Conservation (phyloP, 1,139 yeast genomes). For the Geotrichum europaeum region DNA sequence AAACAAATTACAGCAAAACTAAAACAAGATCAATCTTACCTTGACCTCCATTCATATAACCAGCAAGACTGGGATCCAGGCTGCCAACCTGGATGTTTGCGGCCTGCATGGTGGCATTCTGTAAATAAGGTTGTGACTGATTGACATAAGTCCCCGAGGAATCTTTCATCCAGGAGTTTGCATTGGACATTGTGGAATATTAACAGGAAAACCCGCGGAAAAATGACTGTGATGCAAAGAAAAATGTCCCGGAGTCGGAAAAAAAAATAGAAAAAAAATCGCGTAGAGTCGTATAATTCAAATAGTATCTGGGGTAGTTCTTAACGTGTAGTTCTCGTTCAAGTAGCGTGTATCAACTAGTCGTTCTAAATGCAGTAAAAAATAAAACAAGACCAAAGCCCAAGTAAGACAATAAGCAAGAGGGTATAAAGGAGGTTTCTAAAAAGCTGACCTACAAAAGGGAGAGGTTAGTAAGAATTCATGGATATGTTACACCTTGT, state of each 20-base stretch:
- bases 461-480: too few relatives aligned
- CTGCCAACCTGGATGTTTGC: background rate
- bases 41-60: slow-evolving; percentile 1
- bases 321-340: background rate
- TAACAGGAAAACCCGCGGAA: background rate
- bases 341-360: background rate
- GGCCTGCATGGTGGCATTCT: slow-evolving; percentile 4
- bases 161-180: slow-evolving; percentile 8
- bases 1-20: background rate
- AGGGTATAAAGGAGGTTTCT: background rate
- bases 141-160: slow-evolving; percentile 4
- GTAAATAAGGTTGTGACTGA: slow-evolving; percentile 5
- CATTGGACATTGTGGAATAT: slow-evolving; percentile 3
- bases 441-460: too few relatives aligned
- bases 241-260: background rate
- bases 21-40: background rate
- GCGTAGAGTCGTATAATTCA: background rate
- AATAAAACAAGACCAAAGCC: background rate
- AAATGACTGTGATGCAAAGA: background rate
- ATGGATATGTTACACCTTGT: too few relatives aligned
- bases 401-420: background rate
- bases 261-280: background rate
- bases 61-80: slow-evolving; percentile 1
- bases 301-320: background rate
- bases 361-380: background rate